Percentiles rank a stretch among this genome's conserved stretches.
Evolutionary conservation across 2,329 filamentous ascomycete genomes (phyloP).

Genomic region (Calonectria honghensis): DNA sequence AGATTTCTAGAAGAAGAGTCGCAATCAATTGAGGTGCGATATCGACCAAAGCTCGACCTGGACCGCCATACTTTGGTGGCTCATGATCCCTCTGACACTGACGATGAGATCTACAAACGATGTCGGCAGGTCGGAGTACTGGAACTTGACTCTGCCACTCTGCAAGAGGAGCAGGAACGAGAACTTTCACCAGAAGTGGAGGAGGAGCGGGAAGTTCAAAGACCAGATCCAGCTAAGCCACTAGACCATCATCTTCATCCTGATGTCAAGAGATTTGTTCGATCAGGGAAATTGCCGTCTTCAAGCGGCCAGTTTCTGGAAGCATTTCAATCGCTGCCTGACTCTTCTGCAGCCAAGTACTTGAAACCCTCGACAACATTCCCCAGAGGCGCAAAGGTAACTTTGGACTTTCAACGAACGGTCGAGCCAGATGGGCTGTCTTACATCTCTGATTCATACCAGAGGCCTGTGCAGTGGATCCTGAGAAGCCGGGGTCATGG

Average conservation of each 20-base stretch:
- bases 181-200: conserved; percentile 80
- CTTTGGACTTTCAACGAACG: conserved; percentile 45
- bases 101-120: neutral
- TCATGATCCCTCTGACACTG: rapidly evolving
- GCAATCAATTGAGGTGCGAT: conserved; percentile 70
- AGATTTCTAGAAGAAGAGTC: conserved; percentile 74
- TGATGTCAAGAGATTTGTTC: conserved; percentile 65
- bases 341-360: neutral
- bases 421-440: neutral
- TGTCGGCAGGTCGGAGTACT: conserved; percentile 41
- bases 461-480: conserved; percentile 54
- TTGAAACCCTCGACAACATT: conserved; percentile 34
- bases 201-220: conserved; percentile 73
- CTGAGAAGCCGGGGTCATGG: conserved; percentile 1
- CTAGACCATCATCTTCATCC: conserved; percentile 62
- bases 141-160: conserved; percentile 38
- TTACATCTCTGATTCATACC: conserved; percentile 44
- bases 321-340: neutral
- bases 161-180: conserved; percentile 81
- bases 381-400: conserved; percentile 42
- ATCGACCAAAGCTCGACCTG: conserved; percentile 61
- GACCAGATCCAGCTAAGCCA: conserved; percentile 56
- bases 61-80: neutral
- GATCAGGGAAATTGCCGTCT: conserved; percentile 15
- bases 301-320: neutral